A percentile compares a stretch with the other conserved stretches of the same genome.
phyloP scores from a whole-genome alignment of 371 early-diverging fungal species.

The Apophysomyces ossiformis region DNA sequence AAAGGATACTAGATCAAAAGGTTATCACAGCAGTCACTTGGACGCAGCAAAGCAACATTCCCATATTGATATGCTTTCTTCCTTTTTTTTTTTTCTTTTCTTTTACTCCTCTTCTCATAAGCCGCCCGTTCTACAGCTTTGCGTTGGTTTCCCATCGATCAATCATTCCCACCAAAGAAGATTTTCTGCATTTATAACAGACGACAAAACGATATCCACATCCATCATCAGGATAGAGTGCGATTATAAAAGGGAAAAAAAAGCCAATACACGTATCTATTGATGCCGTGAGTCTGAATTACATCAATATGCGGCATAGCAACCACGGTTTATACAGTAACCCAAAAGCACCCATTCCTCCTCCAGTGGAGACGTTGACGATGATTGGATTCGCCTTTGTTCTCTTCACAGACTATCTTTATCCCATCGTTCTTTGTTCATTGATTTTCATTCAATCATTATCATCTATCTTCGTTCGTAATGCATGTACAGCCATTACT shows the following conservation, averaged over 20 bases:
- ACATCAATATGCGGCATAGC: background rate
- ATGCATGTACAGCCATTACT: constrained; percentile 3
- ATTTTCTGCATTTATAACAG: background rate
- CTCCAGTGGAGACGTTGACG: background rate
- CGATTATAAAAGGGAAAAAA: background rate
- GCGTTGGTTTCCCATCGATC: too few species aligned
- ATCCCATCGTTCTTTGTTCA: background rate
- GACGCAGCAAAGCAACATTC: background rate
- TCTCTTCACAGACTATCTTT: background rate
- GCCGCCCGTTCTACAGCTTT: too few species aligned
- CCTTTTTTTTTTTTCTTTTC: background rate
- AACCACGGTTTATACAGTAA: background rate
- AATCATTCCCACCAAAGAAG: too few species aligned
- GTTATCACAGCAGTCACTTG: constrained; percentile 2
- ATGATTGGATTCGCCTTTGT: background rate
- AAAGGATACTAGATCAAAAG: background rate
- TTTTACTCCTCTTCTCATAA: background rate
- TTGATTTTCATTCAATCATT: background rate
- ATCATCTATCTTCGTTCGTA: background rate
- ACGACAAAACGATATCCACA: background rate
- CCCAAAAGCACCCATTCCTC: background rate
- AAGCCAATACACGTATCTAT: background rate
- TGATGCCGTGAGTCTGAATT: constrained; percentile 6
- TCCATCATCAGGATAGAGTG: background rate
- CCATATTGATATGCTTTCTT: background rate